Percentiles rank a stretch among this genome's conserved stretches.
phyloP scores from a whole-genome alignment of 805 yeast genomes.

The Candida hungchunana region DNA sequence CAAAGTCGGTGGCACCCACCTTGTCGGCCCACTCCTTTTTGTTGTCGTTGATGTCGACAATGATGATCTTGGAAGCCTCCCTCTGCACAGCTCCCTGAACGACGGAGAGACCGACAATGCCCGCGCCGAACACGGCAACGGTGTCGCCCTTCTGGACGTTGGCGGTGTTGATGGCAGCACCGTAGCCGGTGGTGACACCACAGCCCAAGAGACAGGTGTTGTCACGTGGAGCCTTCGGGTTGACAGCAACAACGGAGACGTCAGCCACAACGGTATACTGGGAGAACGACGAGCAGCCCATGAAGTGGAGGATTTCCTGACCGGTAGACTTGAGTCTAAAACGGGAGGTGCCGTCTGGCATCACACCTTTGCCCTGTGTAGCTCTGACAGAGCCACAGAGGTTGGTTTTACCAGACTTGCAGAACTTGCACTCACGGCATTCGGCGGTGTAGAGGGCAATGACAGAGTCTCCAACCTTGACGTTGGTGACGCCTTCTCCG shows the following conservation, averaged over 20 bases:
- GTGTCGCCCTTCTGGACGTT: conserved; percentile 86
- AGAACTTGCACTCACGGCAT: conserved; percentile 92
- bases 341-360: conserved; percentile 98
- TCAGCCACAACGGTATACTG: conserved; percentile 98
- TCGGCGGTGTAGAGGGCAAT: conserved; percentile 95
- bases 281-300: conserved; percentile 98
- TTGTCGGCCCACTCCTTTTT: conserved; percentile 85
- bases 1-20: conserved; percentile 94
- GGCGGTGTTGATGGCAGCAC: conserved; percentile 95
- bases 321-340: conserved; percentile 74
- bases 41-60: conserved; percentile 79
- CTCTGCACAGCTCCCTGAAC: conserved; percentile 90
- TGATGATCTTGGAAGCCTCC: conserved; percentile 77
- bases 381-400: conserved; percentile 93
- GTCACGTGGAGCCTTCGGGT: conserved; percentile 78
- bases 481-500: conserved; percentile 90
- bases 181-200: conserved; percentile 98
- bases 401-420: conserved; percentile 93
- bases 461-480: conserved; percentile 91
- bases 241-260: conserved; percentile 90
- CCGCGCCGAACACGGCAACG: conserved; percentile 96
- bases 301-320: conserved; percentile 79
- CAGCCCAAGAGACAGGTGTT: conserved; percentile 93
- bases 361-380: conserved; percentile 96
- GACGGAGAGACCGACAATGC: conserved; percentile 94